Evolutionary conservation across 2,329 filamentous ascomycete genomes (phyloP), one percentile per base, ranked within the genome.

Genomic region (Trichoderma semiorbis): DNA sequence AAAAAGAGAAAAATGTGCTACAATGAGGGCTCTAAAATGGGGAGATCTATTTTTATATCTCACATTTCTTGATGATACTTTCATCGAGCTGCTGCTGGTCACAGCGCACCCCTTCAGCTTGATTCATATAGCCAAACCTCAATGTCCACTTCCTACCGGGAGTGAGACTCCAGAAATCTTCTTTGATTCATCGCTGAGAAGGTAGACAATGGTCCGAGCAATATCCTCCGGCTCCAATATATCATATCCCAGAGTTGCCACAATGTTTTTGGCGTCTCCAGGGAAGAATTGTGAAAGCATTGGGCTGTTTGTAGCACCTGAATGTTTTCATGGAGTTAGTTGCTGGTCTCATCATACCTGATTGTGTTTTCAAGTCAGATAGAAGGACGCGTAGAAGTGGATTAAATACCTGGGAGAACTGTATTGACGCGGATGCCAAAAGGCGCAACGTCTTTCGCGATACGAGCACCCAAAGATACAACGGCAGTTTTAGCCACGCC

Each of bases 81-180:
- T 4, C 2, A 10, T 18, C 39, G 18, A 43, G 39, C 39, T n/a
- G 39, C 39, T 43, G 18, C 39, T 43, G 3, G 7, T 43, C 39
- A 10, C 7, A n/a, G 0, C 7, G 39, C 39, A n/a, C 14, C 39
- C 2, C 39, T 10, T 0, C 0, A 1, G 18, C 8, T 0, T 43
- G 7, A n/a, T 2, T 43, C 18, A 1, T 7, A 2, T 10, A 43
- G 18, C 7, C 2, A 43, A 43, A 43, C 1, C 39, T 43, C 39
- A 43, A n/a, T 43, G 39, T 43, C 39, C 39, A n/a, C 3, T 43
- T 43, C 39, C 39, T 0, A 43, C 39, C 2, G 39, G 39, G 18
- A 43, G 39, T 10, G 39, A 10, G 8, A 43, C 39, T n/a, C 39
- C 39, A n/a, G 39, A 43, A 43, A 43, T 43, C 18, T 43, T 43